Evolutionary conservation across 2,329 filamentous ascomycete genomes (phyloP), one percentile per base, ranked within the genome.

Genomic region (Colletotrichum echinochloae): DNA sequence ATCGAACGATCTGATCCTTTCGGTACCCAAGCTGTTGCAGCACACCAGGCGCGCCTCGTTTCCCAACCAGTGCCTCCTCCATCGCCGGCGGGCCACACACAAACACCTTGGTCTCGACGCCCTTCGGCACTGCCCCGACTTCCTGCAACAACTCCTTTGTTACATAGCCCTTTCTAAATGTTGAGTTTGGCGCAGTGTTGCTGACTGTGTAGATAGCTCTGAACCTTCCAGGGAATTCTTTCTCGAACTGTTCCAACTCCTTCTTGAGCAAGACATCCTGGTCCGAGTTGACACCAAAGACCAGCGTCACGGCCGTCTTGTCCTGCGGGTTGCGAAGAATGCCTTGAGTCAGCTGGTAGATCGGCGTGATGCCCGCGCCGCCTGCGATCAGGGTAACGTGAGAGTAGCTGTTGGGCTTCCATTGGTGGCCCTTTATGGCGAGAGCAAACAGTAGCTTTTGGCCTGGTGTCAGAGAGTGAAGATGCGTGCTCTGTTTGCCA

Each of bases 311-410:
- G 63, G 84, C 84, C 1, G 91, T 93, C 69, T 81, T 82, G 74
- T 93, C 91, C 1, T 83, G 79, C 0, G 89, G 85, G 75, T 92
- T 88, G 54, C 81, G 78, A n/a, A 92, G 81, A 66, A 92, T 90
- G 2, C 88, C 88, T 59, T 84, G 86, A 2, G 87, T 83, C 2
- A 92, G 85, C 77, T 92, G 89, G 77, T 88, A 92, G 73, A 91
- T 86, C 0, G 92, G 91, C 0, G 91, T 93, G 73, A 94, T 92
- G 23, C 92, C 92, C 0, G 90, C 90, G 16, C 92, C 91, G 54
- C 92, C 91, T 0, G 91, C 91, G 52, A 94, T 87, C 48, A 93
- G 83, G 3, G 88, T 86, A n/a, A 94, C 79, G 72, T 87, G 84
- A 4, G 76, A 76, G 75, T 79, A 83, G 77, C 81, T 80, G 72